Base-by-base conservation (phyloP, 768 basidiomycete species). In the Boletus reticuloceps region DNA sequence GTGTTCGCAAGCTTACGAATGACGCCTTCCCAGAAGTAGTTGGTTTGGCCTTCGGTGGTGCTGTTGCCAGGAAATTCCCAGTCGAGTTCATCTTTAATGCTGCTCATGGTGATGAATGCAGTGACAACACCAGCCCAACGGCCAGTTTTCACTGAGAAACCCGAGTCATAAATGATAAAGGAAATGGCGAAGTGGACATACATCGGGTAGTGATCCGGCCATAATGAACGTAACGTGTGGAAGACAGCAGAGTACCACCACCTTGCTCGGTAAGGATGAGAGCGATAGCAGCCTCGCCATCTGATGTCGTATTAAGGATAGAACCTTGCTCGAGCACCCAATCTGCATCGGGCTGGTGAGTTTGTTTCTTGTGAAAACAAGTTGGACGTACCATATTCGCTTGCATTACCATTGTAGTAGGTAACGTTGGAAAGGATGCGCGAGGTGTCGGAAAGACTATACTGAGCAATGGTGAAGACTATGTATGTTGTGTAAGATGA, bases 61-160 rank as follows among this genome's bases (percentile, higher is more conserved):
- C 71, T 64, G 44, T 74, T 74, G 7, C 89, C 88, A 51, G 89
- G 86, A 63, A 85, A 92, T 67, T 91, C 89, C 89, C 91, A 91
- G 59, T 93, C 90, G 49, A 93, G 89, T 67, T 92, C 91, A 64
- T 91, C 88, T 67, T 89, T 91, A 62, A 91, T 78, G 59, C 86
- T 82, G 62, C 82, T 83, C 91, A 93, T 93, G 6, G 86, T 88
- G 64, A 91, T 89, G 72, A 88, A 89, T 10, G 92, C 91, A 1
- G 87, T 86, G 50, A 95, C 87, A 8, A 94, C 85, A 34, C 91
- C 91, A 17, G 68, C 78, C 89, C 89, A 91, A 53, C 82, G 81
- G 40, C 88, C 83, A 1, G 89, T 87, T 73, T 91, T 91, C 60
- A 91, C 87, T 88, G 62, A 17, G 43, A 13, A 29, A 19, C 3